Conservation (phyloP, 805 yeast genomes). For the Sugiyamaella floridensis region DNA sequence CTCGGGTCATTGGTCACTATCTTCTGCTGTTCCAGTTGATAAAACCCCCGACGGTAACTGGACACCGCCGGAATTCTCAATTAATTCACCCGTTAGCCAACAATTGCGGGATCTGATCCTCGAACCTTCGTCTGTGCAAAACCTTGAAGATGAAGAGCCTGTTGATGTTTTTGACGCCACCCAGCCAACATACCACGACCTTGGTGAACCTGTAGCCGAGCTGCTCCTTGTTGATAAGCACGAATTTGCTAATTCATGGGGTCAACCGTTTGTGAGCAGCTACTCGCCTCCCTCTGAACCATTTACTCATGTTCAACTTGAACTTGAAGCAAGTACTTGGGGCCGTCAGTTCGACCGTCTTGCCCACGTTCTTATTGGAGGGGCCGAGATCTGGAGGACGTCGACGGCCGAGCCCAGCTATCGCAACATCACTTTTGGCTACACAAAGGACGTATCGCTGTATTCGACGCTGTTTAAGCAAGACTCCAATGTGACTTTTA, state of each 20-base stretch:
- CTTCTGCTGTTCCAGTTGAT: too few relatives aligned
- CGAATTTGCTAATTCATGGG: constrained; percentile 32
- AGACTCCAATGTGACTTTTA: constrained; percentile 40
- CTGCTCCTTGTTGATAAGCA: constrained; percentile 18
- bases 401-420: constrained; percentile 69
- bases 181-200: neutral
- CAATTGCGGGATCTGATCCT: neutral
- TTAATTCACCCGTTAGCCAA: too few relatives aligned
- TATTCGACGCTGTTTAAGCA: constrained; percentile 45
- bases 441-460: constrained; percentile 57
- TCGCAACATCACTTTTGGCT: constrained; percentile 33
- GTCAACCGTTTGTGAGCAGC: constrained; percentile 25
- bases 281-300: constrained; percentile 29
- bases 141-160: neutral
- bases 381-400: constrained; percentile 72
- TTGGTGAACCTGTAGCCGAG: constrained; percentile 1
- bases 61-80: too few relatives aligned
- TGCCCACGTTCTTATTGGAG: constrained; percentile 35
- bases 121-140: neutral
- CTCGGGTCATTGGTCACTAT: too few relatives aligned
- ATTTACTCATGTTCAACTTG: constrained; percentile 33
- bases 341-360: constrained; percentile 36
- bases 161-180: neutral
- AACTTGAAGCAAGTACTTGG: constrained; percentile 26
- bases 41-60: too few relatives aligned